Conservation (phyloP, 768 basidiomycete species). For the Auriscalpium vulgare region DNA sequence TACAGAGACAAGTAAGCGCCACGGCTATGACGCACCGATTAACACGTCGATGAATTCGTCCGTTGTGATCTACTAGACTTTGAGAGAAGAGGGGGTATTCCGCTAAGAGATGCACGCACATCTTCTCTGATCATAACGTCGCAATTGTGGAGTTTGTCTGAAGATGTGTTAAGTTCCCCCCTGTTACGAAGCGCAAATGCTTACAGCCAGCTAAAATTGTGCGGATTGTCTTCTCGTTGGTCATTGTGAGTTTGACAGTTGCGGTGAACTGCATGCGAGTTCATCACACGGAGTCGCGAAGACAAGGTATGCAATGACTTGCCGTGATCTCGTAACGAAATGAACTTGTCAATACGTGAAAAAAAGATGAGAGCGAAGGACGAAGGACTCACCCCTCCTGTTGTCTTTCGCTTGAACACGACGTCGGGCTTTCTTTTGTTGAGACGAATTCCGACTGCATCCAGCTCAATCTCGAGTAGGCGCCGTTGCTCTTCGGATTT, state of each 20-base stretch:
- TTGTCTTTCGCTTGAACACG: slow-evolving; percentile 88
- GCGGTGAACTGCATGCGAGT: slow-evolving; percentile 55
- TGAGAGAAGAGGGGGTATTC: slow-evolving; percentile 1
- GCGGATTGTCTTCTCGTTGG: slow-evolving; percentile 91
- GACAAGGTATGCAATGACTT: slow-evolving; percentile 12
- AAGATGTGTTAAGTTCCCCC: slow-evolving; percentile 4
- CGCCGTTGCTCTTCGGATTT: slow-evolving; percentile 88
- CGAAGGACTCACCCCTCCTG: slow-evolving; percentile 65
- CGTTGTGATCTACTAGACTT: slow-evolving; percentile 62
- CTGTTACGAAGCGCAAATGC: slow-evolving; percentile 17
- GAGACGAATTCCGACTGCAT: slow-evolving; percentile 92
- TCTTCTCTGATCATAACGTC: slow-evolving; percentile 99
- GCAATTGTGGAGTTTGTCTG: slow-evolving; percentile 87
- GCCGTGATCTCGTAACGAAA: slow-evolving; percentile 57
- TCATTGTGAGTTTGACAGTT: slow-evolving; percentile 90
- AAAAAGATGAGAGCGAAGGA: background rate
- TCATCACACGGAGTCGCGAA: background rate
- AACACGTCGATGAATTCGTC: slow-evolving; percentile 99
- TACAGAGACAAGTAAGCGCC: background rate
- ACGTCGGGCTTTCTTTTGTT: slow-evolving; percentile 90
- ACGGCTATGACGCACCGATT: slow-evolving; percentile 47
- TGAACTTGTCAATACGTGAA: slow-evolving; percentile 5
- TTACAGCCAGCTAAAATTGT: slow-evolving; percentile 85
- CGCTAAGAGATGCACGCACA: slow-evolving; percentile 35
- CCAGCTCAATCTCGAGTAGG: slow-evolving; percentile 86